A percentile compares a stretch with the other conserved stretches of the same genome.
phyloP scores from a whole-genome alignment of 2,329 filamentous ascomycete genomes.

The Aspergillus fumigatiaffinis region DNA sequence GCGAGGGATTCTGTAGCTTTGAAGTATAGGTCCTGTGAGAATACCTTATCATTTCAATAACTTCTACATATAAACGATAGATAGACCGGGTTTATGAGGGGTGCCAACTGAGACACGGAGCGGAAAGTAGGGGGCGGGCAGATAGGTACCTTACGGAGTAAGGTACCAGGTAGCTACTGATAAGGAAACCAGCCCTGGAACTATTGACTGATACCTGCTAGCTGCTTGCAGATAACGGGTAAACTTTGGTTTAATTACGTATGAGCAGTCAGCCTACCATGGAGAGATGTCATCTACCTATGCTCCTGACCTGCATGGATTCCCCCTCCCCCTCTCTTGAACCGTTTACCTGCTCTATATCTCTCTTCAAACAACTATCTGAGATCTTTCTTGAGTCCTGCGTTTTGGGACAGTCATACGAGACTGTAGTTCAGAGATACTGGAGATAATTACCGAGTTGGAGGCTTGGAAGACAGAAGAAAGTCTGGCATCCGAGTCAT shows the following conservation, averaged over 20 bases:
- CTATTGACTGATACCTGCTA: neutral
- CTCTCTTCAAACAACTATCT: conserved; percentile 1
- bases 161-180: too few species aligned
- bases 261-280: conserved; percentile 13
- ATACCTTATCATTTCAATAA: neutral
- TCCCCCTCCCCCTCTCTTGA: conserved; percentile 12
- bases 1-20: neutral
- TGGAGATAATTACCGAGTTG: neutral
- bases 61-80: neutral
- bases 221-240: conserved; percentile 11
- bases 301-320: conserved; percentile 21
- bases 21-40: neutral
- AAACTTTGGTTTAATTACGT: neutral
- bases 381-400: neutral
- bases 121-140: too few species aligned
- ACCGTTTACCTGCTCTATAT: conserved; percentile 10
- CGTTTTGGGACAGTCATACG: neutral
- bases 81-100: neutral
- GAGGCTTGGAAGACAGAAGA: neutral
- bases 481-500: neutral
- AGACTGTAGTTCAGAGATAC: neutral
- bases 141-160: neutral
- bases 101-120: neutral
- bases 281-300: conserved; percentile 16
- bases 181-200: neutral